A percentile compares a stretch with the other conserved stretches of the same genome.
These are phyloP conservation scores for Sutorius australiensis DNA, from an alignment of 768 basidiomycete species.

Conservation along the genomic window DNA sequence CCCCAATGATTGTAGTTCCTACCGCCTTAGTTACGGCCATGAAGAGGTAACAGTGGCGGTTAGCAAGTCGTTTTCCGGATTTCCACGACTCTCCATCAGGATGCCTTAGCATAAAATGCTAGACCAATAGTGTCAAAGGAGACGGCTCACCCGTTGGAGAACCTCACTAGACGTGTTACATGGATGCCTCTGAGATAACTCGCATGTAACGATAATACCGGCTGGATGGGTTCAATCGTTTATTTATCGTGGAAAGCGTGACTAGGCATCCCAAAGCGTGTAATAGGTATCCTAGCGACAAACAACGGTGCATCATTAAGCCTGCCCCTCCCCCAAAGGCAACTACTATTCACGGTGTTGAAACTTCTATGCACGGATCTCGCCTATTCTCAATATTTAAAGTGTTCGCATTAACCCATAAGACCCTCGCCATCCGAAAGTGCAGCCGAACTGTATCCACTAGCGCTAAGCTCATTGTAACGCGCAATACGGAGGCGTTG, in stretches of 20 bases:
- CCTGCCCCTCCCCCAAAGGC: not conserved
- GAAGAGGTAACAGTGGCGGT: too few species aligned
- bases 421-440: slow-evolving; percentile 57
- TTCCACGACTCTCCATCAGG: too few species aligned
- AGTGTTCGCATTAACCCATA: slow-evolving; percentile 28
- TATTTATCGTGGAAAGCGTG: slow-evolving; percentile 7
- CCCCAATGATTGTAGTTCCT: too few species aligned
- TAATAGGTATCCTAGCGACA: slow-evolving; percentile 13
- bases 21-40: too few species aligned
- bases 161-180: too few species aligned
- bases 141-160: too few species aligned
- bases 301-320: not conserved
- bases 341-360: slow-evolving; percentile 3
- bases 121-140: too few species aligned
- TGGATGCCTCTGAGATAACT: too few species aligned
- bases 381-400: not conserved
- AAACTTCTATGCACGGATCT: slow-evolving; percentile 3
- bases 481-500: slow-evolving; percentile 68
- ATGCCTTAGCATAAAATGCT: too few species aligned
- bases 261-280: slow-evolving; percentile 9
- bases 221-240: not conserved
- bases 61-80: too few species aligned
- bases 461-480: slow-evolving; percentile 50
- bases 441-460: slow-evolving; percentile 53
- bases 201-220: too few species aligned